phyloP scores from a whole-genome alignment of 225 moss, liverwort and hornwort genomes.

The Sphagnum contortum region DNA sequence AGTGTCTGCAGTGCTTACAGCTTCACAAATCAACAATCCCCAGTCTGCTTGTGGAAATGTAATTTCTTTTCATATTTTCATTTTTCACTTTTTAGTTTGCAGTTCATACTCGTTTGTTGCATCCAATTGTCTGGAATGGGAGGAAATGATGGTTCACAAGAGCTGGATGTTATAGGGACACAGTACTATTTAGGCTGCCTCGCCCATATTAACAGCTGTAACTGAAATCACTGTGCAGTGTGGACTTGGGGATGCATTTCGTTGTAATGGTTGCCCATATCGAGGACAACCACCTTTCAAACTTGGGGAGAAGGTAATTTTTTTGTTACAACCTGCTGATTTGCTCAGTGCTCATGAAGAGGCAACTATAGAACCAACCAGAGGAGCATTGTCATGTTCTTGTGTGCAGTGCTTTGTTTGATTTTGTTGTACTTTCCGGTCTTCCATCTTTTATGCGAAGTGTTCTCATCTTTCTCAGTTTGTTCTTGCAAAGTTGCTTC shows the following conservation, averaged over 20 bases:
- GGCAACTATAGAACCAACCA: no score
- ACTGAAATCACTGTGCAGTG: slow-evolving; percentile 19
- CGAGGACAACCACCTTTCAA: slow-evolving; percentile 87
- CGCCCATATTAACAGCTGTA: not conserved
- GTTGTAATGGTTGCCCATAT: slow-evolving; percentile 91
- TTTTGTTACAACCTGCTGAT: no score
- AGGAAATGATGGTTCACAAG: not conserved
- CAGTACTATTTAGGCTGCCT: not conserved
- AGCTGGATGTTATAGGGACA: not conserved
- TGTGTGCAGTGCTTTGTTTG: no score
- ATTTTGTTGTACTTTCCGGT: no score
- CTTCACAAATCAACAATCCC: slow-evolving; percentile 73
- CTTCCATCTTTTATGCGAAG: no score
- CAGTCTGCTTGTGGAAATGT: slow-evolving; percentile 95
- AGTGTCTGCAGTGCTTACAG: slow-evolving; percentile 50
- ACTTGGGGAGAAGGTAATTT: slow-evolving; percentile 61
- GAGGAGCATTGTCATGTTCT: no score
- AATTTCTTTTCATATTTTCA: slow-evolving; percentile 11
- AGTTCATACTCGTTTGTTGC: not conserved
- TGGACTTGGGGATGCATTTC: slow-evolving; percentile 88
- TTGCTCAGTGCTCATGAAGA: no score
- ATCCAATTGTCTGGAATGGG: not conserved
- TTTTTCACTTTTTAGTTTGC: not conserved
- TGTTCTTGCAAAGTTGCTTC: no score
- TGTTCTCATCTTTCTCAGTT: no score